Evolutionary conservation across 192 early-diverging fungal species (phyloP), one percentile per base, ranked within the genome.

Genomic region (Pilaira anomala): DNA sequence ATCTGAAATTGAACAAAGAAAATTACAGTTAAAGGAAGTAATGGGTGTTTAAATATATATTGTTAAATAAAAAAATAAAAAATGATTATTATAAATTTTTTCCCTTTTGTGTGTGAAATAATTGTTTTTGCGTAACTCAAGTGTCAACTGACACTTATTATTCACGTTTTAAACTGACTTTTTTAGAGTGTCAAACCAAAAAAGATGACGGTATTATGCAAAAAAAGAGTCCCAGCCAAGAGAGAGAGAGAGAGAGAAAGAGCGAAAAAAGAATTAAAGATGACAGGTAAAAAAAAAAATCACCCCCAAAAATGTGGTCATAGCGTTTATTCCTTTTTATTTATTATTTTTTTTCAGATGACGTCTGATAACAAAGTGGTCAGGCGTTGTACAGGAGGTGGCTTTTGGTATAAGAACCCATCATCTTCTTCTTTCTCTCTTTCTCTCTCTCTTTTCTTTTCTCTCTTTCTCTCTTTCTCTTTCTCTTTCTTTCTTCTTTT

Each of bases 1-100:
- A 5, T 26, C 25, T 36, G 67, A 69, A 41, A 58, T 69, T 28
- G 54, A 69, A 29, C 41, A 44, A 16, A 54, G 67, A 62, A 69
- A 69, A 45, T 9, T 13, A 21, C 28, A 48, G 33, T 16, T 69
- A 9, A 62, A 69, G 41, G 60, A 69, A 55, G 67, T 48, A 13
- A 61, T 69, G 60, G 67, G 67, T 41, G 52, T 69, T 8, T 69
- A 41, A n/a, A 56, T 14, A 16, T 18, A 16, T 3, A n/a, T n/a
- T n/a, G n/a, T n/a, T n/a, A n/a, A n/a, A n/a, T n/a, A n/a, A n/a
- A n/a, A n/a, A n/a, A n/a, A n/a, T 46, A 7, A 46, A 46, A 16
- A 46, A 46, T 13, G 6, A 1, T 46, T 46, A 16, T 2, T 18
- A 46, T 46, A 46, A 13, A 46, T 46, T 2, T 0, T 46, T 0